Percentiles rank a stretch among this genome's conserved stretches.
Evolutionary conservation across 2,329 filamentous ascomycete genomes (phyloP).

Genomic region (Colletotrichum sp.): DNA sequence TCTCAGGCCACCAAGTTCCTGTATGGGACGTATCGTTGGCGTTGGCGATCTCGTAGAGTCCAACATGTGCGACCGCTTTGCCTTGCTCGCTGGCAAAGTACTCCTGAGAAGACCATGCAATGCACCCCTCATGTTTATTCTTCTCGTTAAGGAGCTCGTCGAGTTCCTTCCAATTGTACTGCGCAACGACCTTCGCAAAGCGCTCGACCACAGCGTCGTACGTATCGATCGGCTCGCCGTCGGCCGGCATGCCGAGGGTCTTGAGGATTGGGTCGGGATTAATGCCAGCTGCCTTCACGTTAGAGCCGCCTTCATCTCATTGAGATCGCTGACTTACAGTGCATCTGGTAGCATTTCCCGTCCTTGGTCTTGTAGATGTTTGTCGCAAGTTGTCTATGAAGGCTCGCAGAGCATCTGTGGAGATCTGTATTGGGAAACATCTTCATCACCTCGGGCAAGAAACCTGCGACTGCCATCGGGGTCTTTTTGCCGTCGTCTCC

Average conservation of each 20-base stretch:
- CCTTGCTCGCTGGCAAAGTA: conserved; percentile 31
- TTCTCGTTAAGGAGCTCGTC: conserved; percentile 26
- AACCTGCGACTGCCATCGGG: conserved; percentile 12
- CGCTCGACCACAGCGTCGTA: conserved; percentile 23
- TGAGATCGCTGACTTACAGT: not conserved
- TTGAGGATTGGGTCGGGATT: conserved; percentile 22
- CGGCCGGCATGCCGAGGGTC: conserved; percentile 20
- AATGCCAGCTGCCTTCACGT: not conserved
- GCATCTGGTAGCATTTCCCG: conserved; percentile 26
- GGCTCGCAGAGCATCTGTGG: not conserved
- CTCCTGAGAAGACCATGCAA: conserved; percentile 28
- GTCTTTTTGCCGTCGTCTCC: conserved; percentile 5
- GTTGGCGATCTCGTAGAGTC: conserved; percentile 27
- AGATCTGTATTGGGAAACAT: conserved; percentile 15
- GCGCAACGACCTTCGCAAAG: conserved; percentile 15
- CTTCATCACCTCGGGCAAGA: conserved; percentile 1
- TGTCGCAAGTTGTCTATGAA: conserved; percentile 13
- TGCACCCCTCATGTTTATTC: conserved; percentile 29
- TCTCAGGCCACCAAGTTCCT: conserved; percentile 46
- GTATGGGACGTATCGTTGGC: conserved; percentile 27
- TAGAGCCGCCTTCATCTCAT: not conserved
- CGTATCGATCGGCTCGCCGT: conserved; percentile 25
- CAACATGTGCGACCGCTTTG: conserved; percentile 21
- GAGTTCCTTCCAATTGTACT: conserved; percentile 24
- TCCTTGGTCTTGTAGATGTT: conserved; percentile 32